phyloP scores from a whole-genome alignment of 257 asterid species.

The Verbena officinalis region DNA sequence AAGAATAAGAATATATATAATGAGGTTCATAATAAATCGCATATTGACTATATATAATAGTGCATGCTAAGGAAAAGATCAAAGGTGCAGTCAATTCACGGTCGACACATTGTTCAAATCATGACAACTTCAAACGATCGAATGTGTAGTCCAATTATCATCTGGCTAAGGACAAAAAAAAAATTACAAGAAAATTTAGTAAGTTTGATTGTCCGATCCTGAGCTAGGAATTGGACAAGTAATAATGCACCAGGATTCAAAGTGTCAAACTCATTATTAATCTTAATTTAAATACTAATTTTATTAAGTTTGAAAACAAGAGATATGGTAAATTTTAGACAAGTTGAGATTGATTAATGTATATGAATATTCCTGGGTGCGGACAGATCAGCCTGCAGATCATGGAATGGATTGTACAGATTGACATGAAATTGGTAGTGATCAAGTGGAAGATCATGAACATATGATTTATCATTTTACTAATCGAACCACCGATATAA shows the following conservation, averaged over 20 bases:
- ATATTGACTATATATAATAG: not conserved
- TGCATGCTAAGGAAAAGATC: not conserved
- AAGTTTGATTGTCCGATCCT: not conserved
- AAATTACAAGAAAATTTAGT: too few relatives aligned
- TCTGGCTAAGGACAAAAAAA: too few relatives aligned
- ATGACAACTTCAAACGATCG: constrained; percentile 28
- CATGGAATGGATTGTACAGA: constrained; percentile 21
- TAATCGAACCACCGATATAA: constrained; percentile 8
- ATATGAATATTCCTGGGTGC: constrained; percentile 21
- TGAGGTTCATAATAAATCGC: not conserved
- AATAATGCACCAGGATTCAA: too few relatives aligned
- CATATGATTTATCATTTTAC: constrained; percentile 29
- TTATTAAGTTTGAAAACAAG: too few relatives aligned
- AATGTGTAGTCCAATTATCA: constrained; percentile 30
- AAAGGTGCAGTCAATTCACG: constrained; percentile 11
- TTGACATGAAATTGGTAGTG: constrained; percentile 25
- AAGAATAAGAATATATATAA: too few relatives aligned
- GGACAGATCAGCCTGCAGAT: constrained; percentile 13
- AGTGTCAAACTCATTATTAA: too few relatives aligned
- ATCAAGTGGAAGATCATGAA: constrained; percentile 27
- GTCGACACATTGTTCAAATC: constrained; percentile 12
- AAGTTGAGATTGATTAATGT: constrained; percentile 5
- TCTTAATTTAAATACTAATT: too few relatives aligned
- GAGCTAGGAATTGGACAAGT: too few relatives aligned
- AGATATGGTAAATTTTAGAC: too few relatives aligned